Evolutionary conservation across 1,139 yeast genomes (phyloP), one percentile per base, ranked within the genome.

Genomic region (Hansenula lynferdii): DNA sequence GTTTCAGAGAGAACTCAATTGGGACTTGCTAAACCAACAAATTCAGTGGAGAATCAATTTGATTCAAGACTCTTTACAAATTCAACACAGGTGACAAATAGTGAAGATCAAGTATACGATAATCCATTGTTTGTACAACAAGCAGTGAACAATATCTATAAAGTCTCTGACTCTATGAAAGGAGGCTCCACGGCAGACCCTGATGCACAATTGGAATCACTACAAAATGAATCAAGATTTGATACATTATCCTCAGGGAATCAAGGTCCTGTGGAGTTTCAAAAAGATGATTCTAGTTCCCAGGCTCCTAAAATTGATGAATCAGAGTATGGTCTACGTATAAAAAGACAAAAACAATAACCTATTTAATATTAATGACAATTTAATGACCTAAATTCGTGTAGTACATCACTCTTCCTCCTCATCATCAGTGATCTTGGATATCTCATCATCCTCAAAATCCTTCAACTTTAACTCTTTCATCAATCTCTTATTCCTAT

Each of bases 1-100:
- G 60, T 77, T 12, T 72, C 80, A 10, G 80, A 74, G 37, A 64
- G 72, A 42, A 75, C 77, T 8, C 72, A 75, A 4, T 47, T 76
- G 24, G 80, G 81, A 0, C 61, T 74, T 2, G 71, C 80, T 0
- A 62, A 62, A 42, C 69, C 71, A 1, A 54, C 68, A 4, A 45
- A 51, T 11, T 45, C 58, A 0, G 41, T 37, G 2, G 80, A 72
- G 35, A 59, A 68, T 1, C 69, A 67, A 42, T 75, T 74, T 49
- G 86, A 80, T 51, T 69, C 83, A 1, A 63, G 83, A 19, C 54
- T 80, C 25, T 77, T 69, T 45, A 57, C 72, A 10, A 69, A 69
- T 28, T 70, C 71, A 6, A 67, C 75, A 3, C 60, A 66, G 15
- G 58, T 65, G 7, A 61, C 64, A 28, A 62, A 64, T 38, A 61